A percentile compares a stretch with the other conserved stretches of the same genome.
Conservation (phyloP, 495 filamentous ascomycete species). For the Penicillium daleae region DNA sequence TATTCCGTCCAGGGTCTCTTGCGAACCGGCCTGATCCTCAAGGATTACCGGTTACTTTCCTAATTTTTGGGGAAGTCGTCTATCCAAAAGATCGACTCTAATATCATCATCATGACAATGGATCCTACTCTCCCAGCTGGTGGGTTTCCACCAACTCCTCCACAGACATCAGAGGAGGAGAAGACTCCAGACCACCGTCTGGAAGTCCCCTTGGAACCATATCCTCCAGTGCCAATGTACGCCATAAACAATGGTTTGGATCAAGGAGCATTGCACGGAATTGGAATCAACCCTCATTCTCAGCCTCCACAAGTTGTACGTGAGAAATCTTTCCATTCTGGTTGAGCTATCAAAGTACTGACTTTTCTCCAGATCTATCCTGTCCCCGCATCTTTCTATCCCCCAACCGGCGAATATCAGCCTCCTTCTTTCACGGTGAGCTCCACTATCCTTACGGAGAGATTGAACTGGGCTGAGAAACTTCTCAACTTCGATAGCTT, state of each 20-base stretch:
- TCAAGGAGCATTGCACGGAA: background rate
- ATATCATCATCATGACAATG: conserved; percentile 9
- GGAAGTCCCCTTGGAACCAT: conserved; percentile 2
- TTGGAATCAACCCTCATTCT: background rate
- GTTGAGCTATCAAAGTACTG: background rate
- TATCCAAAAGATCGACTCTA: background rate
- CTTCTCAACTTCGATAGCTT: background rate
- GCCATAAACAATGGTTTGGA: background rate
- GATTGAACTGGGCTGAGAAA: background rate
- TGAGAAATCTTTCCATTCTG: too few relatives aligned
- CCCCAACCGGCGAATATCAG: background rate
- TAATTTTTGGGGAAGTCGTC: conserved; percentile 1
- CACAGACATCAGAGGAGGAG: conserved; percentile 19
- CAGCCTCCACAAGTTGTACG: conserved; percentile 10
- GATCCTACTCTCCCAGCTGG: background rate
- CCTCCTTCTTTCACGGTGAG: conserved; percentile 6
- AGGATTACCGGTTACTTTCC: conserved; percentile 7
- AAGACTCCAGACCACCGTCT: background rate
- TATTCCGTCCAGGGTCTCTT: conserved; percentile 16
- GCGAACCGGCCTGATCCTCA: conserved; percentile 8
- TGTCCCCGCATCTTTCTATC: conserved; percentile 1
- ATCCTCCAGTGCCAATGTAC: conserved; percentile 14
- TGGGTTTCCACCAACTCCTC: conserved; percentile 19
- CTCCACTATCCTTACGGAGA: background rate
- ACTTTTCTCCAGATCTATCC: background rate